Percentiles rank a stretch among this genome's conserved stretches.
Conservation (phyloP, 331 rosid species). For the Quercus lobata region DNA sequence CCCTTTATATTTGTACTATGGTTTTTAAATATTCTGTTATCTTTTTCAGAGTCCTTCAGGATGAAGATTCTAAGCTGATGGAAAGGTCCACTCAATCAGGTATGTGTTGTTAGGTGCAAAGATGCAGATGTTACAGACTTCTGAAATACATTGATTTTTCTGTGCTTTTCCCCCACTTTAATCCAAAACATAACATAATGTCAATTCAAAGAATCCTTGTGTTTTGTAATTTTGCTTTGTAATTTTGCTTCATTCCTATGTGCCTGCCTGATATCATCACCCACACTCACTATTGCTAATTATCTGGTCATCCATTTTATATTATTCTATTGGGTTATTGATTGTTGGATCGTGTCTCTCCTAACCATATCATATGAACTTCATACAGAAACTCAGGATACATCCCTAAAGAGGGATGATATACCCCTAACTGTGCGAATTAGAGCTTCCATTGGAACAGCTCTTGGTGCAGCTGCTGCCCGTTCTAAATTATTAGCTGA, state of each 20-base stretch:
- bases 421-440: slow-evolving; percentile 60
- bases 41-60: slow-evolving; percentile 39
- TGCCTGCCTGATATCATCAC: neutral
- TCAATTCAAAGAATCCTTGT: neutral
- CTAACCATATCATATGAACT: slow-evolving; percentile 14
- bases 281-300: neutral
- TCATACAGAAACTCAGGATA: slow-evolving; percentile 36
- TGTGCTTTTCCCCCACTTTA: neutral
- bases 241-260: neutral
- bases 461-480: slow-evolving; percentile 95
- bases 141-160: slow-evolving; percentile 6
- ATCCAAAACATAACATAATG: neutral
- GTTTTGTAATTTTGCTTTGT: neutral
- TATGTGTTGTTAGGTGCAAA: slow-evolving; percentile 19
- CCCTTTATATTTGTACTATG: slow-evolving; percentile 9
- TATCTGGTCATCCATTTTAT: neutral
- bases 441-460: slow-evolving; percentile 78
- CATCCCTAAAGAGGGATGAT: slow-evolving; percentile 35
- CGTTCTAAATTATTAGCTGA: slow-evolving; percentile 82
- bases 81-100: slow-evolving; percentile 52
- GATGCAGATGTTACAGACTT: neutral
- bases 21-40: slow-evolving; percentile 19
- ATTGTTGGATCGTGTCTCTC: neutral
- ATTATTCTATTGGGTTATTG: neutral
- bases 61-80: slow-evolving; percentile 43